Conservation (phyloP, 1,284 basidiomycete species). For the Mrakiaceae sp. region DNA sequence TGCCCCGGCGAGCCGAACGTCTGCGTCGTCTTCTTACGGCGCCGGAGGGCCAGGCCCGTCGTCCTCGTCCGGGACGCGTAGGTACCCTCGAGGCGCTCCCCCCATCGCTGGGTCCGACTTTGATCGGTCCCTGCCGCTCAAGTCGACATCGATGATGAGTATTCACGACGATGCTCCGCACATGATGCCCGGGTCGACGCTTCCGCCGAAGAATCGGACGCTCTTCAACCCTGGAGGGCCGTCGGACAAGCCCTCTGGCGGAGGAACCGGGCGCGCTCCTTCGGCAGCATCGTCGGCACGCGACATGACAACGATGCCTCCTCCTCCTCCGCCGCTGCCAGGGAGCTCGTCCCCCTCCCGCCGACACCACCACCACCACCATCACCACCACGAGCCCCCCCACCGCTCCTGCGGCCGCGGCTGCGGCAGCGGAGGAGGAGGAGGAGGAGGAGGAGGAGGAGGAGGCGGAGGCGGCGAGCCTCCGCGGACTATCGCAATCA, state of each 20-base stretch:
- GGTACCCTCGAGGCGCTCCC: too few relatives aligned
- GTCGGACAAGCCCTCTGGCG: neutral
- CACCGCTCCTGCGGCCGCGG: neutral
- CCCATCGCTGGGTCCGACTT: neutral
- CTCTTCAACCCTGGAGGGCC: constrained; percentile 7
- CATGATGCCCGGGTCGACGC: neutral
- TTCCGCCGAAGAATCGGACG: neutral
- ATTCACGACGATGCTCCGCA: too few relatives aligned
- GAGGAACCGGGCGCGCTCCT: neutral
- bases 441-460: neutral
- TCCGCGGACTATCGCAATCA: neutral
- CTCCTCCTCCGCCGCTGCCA: neutral
- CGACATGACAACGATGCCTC: neutral
- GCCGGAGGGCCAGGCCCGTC: too few relatives aligned
- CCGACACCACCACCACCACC: too few relatives aligned
- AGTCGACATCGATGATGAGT: neutral
- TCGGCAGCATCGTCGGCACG: neutral
- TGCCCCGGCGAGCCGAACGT: too few relatives aligned
- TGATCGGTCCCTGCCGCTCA: constrained; percentile 1
- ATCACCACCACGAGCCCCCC: constrained; percentile 1
- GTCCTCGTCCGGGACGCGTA: too few relatives aligned
- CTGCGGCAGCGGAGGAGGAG: neutral
- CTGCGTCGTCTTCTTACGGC: too few relatives aligned
- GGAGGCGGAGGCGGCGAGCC: neutral
- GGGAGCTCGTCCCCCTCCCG: too few relatives aligned